These are phyloP conservation scores for Pseudocercospora crystallina DNA, from an alignment of 2,329 filamentous ascomycete species.

Conservation along the genomic window DNA sequence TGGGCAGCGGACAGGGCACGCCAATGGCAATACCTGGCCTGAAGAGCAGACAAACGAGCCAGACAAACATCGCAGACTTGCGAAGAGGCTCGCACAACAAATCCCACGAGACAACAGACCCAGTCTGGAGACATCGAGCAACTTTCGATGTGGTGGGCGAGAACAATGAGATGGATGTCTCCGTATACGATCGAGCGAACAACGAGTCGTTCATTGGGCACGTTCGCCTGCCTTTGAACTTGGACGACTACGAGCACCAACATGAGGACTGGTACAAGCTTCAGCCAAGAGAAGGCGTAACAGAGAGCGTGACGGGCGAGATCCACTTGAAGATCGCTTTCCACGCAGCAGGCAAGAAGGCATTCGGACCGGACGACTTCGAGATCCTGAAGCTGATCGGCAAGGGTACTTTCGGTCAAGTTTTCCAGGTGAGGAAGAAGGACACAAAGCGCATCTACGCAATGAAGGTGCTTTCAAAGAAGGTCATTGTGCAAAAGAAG, in stretches of 20 bases:
- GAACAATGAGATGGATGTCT: conserved; percentile 86
- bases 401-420: conserved; percentile 96
- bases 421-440: conserved; percentile 97
- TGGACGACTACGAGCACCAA: conserved; percentile 67
- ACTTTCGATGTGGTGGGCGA: conserved; percentile 93
- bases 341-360: conserved; percentile 82
- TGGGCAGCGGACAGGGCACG: conserved; percentile 76
- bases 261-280: conserved; percentile 85
- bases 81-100: conserved; percentile 46
- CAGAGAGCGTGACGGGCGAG: conserved; percentile 75
- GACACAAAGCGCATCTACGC: conserved; percentile 95
- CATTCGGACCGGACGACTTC: conserved; percentile 93
- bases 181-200: conserved; percentile 82
- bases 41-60: conserved; percentile 94
- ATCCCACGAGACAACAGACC: conserved; percentile 72
- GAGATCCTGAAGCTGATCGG: conserved; percentile 94
- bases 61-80: conserved; percentile 76
- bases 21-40: conserved; percentile 89
- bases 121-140: conserved; percentile 93
- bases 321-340: conserved; percentile 85
- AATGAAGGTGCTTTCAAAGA: conserved; percentile 99
- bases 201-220: conserved; percentile 92
- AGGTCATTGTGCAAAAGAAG: conserved; percentile 99
- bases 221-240: conserved; percentile 73
- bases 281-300: conserved; percentile 75